Evolutionary conservation across 108 stramenopile species (phyloP).

Genomic region (Skeletonema marinoi): DNA sequence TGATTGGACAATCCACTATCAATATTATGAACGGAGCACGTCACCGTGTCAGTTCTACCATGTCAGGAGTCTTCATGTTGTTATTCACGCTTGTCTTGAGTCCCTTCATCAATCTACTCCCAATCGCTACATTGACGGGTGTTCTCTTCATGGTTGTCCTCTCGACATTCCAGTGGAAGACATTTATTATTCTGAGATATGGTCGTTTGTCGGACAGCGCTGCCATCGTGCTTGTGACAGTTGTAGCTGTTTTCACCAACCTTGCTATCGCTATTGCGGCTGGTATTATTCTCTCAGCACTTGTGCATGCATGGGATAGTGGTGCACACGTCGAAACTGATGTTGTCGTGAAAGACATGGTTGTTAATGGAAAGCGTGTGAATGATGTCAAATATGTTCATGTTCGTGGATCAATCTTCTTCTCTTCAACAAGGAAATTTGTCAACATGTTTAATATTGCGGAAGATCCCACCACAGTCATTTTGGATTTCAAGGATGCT

Average conservation of each 20-base stretch:
- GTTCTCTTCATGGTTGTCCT: constrained; percentile 63
- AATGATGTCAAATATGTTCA: constrained; percentile 53
- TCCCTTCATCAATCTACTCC: constrained; percentile 52
- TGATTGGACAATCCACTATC: constrained; percentile 70
- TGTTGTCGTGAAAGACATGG: constrained; percentile 42
- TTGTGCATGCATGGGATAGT: constrained; percentile 62
- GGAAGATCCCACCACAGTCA: constrained; percentile 35
- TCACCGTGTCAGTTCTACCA: constrained; percentile 49
- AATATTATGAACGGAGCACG: constrained; percentile 66
- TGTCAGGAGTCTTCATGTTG: constrained; percentile 62
- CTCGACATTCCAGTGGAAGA: constrained; percentile 65
- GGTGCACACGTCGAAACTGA: constrained; percentile 54
- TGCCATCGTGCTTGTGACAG: constrained; percentile 53
- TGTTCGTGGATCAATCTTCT: constrained; percentile 52
- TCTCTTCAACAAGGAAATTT: constrained; percentile 49
- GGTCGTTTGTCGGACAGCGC: constrained; percentile 48
- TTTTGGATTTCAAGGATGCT: constrained; percentile 55
- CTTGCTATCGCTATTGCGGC: constrained; percentile 60
- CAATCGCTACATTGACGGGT: constrained; percentile 57
- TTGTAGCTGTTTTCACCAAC: constrained; percentile 57
- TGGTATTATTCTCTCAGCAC: constrained; percentile 50
- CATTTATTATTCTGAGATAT: constrained; percentile 54
- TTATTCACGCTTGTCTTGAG: constrained; percentile 46
- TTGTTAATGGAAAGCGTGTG: constrained; percentile 23
- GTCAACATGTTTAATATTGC: constrained; percentile 48